Conservation (phyloP, 2,329 filamentous ascomycete species). For the Exophiala lecanii-corni region DNA sequence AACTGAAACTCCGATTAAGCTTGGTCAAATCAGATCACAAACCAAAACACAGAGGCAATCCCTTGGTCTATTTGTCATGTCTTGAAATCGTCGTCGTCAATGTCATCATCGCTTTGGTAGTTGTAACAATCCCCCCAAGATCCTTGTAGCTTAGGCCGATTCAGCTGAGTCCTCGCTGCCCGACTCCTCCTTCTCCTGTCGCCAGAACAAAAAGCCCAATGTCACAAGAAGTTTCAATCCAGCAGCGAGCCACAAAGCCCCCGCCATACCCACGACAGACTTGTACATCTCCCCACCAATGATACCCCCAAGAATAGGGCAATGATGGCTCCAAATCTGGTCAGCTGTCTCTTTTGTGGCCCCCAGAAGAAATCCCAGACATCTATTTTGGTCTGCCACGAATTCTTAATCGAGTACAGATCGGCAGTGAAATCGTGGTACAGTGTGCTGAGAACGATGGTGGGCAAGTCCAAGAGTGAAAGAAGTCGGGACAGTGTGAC, state of each 20-base stretch:
- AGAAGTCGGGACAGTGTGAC: conserved; percentile 41
- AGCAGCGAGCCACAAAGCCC: conserved; percentile 41
- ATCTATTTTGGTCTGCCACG: conserved; percentile 36
- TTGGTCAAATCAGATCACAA: too few species aligned
- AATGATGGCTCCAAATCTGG: conserved; percentile 35
- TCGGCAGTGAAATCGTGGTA: conserved; percentile 45
- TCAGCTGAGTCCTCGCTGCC: too few species aligned
- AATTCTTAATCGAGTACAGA: conserved; percentile 30
- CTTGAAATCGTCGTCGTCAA: too few species aligned
- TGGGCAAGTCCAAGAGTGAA: conserved; percentile 42
- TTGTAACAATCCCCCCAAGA: too few species aligned
- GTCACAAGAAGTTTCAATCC: conserved; percentile 37
- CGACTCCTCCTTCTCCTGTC: too few species aligned
- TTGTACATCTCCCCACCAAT: conserved; percentile 41
- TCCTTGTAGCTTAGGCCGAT: too few species aligned
- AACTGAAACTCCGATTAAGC: too few species aligned
- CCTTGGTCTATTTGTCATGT: too few species aligned
- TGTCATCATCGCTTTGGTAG: too few species aligned
- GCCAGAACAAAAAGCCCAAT: conserved; percentile 38
- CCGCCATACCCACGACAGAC: conserved; percentile 38
- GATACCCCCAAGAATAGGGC: conserved; percentile 37
- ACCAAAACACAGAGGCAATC: too few species aligned
- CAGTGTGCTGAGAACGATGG: conserved; percentile 43
- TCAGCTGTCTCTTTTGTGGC: conserved; percentile 19
- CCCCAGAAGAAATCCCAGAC: conserved; percentile 31